Evolutionary conservation across 1,284 basidiomycete genomes (phyloP).

Genomic region (Trametes hirsuta): DNA sequence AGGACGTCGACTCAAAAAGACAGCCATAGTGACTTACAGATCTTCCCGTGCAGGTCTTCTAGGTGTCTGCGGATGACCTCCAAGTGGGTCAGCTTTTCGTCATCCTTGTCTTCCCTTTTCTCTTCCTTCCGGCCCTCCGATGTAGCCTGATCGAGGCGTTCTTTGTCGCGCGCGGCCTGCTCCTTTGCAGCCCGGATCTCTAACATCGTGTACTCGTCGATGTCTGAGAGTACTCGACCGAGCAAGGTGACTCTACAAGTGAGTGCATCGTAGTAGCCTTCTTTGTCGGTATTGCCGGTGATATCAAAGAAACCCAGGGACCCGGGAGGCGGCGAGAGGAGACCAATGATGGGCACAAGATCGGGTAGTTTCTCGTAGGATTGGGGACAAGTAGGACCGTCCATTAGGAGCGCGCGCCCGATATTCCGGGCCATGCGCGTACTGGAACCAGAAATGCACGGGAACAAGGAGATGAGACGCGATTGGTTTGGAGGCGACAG

Average conservation of each 20-base stretch:
- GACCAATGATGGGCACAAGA: slow-evolving; percentile 30
- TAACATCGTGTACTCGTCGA: slow-evolving; percentile 56
- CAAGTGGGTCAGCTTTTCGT: slow-evolving; percentile 44
- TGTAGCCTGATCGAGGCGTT: slow-evolving; percentile 21
- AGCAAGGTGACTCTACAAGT: slow-evolving; percentile 57
- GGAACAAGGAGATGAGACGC: slow-evolving; percentile 53
- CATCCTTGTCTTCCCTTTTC: slow-evolving; percentile 24
- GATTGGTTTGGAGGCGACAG: slow-evolving; percentile 44
- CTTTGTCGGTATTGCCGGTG: slow-evolving; percentile 40
- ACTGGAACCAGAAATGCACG: slow-evolving; percentile 50
- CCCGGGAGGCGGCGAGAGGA: slow-evolving; percentile 39
- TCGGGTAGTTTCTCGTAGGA: slow-evolving; percentile 24
- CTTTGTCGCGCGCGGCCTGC: slow-evolving; percentile 27
- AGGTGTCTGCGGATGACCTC: slow-evolving; percentile 50
- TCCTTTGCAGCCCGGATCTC: slow-evolving; percentile 39
- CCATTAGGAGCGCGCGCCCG: slow-evolving; percentile 43
- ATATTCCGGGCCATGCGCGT: slow-evolving; percentile 59
- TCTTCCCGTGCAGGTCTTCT: slow-evolving; percentile 59
- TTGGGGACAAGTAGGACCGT: slow-evolving; percentile 5
- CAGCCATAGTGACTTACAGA: slow-evolving; percentile 47
- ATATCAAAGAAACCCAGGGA: slow-evolving; percentile 46
- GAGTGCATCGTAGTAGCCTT: slow-evolving; percentile 66
- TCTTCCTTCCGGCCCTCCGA: neutral
- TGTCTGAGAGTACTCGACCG: slow-evolving; percentile 55
- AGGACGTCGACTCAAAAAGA: neutral